Base-by-base conservation (phyloP, 257 asterid genomes). In the Salvia miltiorrhiza region DNA sequence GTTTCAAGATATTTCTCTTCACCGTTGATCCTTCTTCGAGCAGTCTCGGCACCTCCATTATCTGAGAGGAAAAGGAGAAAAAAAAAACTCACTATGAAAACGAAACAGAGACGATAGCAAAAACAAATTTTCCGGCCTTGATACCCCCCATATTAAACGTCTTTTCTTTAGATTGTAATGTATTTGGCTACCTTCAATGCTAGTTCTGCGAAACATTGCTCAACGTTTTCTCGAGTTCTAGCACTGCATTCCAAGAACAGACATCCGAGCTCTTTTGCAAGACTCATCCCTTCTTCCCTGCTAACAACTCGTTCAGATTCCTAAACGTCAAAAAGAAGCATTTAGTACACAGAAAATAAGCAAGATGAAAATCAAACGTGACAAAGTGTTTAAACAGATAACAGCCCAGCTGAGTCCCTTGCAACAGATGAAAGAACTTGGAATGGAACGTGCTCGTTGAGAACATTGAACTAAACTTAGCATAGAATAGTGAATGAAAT, bases 41-140 rank as follows among this genome's bases (percentile, higher is more conserved):
- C 52, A 88, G 87, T 65, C 94, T 84, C 10, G 98, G 98, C 78
- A 87, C 90, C 84, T 90, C 97, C 98, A 93, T 87, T 60, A 93
- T 87, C 98, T 93, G 95, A 45, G 33, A 30, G 17, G 13, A 19
- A 53, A 19, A 1, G 13, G 10, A 32, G 66, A 48, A 12, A 53
- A 26, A 48, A 5, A 4, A 20, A 61, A 35, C 19, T 4, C 17
- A 14, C 11, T 28, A 7, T 28, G 3, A 11, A 37, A 19, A 39
- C 7, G 52, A 33, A n/a, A 30, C 50, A n/a, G 52, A 45, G 9
- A 35, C 40, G n/a, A n/a, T n/a, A n/a, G n/a, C n/a, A n/a, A n/a
- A n/a, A 28, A 28, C 32, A 28, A 28, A 4, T 44, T n/a, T 14
- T 14, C 50, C 12, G 50, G 44, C 9, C 50, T 44, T 4, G 17